Conservation (phyloP, 768 basidiomycete genomes). For the Hortiboletus flavorubellus region DNA sequence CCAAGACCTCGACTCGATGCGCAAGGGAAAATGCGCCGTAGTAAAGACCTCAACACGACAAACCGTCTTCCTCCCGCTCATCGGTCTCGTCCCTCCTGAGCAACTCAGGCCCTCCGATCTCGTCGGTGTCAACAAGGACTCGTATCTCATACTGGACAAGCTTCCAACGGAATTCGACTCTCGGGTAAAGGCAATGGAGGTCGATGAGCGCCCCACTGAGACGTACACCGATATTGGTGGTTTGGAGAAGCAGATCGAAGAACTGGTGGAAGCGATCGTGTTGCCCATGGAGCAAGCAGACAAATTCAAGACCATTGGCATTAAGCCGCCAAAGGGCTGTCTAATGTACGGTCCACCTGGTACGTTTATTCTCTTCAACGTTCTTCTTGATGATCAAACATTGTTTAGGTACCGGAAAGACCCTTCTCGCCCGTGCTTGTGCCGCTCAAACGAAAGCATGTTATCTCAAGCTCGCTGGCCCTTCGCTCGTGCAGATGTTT, state of each 20-base stretch:
- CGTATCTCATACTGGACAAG: conserved; percentile 93
- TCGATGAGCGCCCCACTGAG: conserved; percentile 96
- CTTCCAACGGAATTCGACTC: conserved; percentile 97
- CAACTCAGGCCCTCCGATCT: conserved; percentile 88
- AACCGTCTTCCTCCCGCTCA: conserved; percentile 97
- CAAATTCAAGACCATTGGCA: conserved; percentile 97
- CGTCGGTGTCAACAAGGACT: conserved; percentile 99
- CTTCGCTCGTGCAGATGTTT: conserved; percentile 99
- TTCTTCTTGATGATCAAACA: neutral
- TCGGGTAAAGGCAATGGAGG: conserved; percentile 99
- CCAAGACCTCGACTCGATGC: conserved; percentile 92
- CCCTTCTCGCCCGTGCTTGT: conserved; percentile 94
- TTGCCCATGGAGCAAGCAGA: conserved; percentile 98
- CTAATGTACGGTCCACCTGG: conserved; percentile 99
- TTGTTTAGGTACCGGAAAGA: conserved; percentile 85
- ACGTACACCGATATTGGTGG: conserved; percentile 98
- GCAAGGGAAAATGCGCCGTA: conserved; percentile 96
- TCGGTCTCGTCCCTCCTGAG: conserved; percentile 94
- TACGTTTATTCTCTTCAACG: conserved; percentile 27
- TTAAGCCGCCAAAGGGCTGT: conserved; percentile 95
- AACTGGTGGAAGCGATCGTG: conserved; percentile 96
- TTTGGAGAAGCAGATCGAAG: conserved; percentile 98
- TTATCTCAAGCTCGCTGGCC: conserved; percentile 96
- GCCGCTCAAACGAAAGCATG: conserved; percentile 98
- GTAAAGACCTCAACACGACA: conserved; percentile 99